Evolutionary conservation across 495 filamentous ascomycete species (phyloP), one percentile per base, ranked within the genome.

Genomic region (Lepidopterella palustris): DNA sequence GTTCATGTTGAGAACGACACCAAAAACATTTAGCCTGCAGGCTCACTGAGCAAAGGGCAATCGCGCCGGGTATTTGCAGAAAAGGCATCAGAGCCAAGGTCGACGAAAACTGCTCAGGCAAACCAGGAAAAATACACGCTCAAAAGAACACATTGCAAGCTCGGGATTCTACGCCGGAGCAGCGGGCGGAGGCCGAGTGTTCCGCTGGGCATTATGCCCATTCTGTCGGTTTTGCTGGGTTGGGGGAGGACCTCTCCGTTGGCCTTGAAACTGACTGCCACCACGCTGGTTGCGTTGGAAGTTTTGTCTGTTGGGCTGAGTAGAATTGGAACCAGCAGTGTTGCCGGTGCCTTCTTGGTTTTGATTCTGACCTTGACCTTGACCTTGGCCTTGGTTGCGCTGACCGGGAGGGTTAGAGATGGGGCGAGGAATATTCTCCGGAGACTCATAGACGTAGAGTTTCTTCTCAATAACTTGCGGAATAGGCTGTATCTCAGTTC

Each of bases 401-500:
- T 49, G 59, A 23, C 57, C 66, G 9, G 66, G 58, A 9, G 64
- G 35, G 48, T 76, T 80, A 62, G 82, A 73, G 58, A 81, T 79
- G 10, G 93, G 93, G 23, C 90, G 82, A 5, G 93, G 93, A 60
- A 99, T 97, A 40, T 78, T 90, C 69, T 97, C 95, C 0, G 93
- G 92, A 28, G 91, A 89, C 60, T 99, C 93, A 72, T 97, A 97
- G 51, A 97, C 93, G 66, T 99, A 97, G 27, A 99, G 86, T 60
- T 87, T 95, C 82, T 97, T 97, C 76, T 97, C 95, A 59, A 99
- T 99, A 59, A 83, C 86, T 42, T 84, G 81, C 25, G 95, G 95
- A 66, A 99, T 99, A 27, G 93, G 86, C 62, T 91, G 88, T 63
- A 99, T 99, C 74, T 99, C 95, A 5, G 93, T 97, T 40, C 92